A percentile compares a stretch with the other conserved stretches of the same genome.
These are phyloP conservation scores for Jamesozyma lodderae DNA, from an alignment of 805 yeast genomes.

Conservation along the genomic window DNA sequence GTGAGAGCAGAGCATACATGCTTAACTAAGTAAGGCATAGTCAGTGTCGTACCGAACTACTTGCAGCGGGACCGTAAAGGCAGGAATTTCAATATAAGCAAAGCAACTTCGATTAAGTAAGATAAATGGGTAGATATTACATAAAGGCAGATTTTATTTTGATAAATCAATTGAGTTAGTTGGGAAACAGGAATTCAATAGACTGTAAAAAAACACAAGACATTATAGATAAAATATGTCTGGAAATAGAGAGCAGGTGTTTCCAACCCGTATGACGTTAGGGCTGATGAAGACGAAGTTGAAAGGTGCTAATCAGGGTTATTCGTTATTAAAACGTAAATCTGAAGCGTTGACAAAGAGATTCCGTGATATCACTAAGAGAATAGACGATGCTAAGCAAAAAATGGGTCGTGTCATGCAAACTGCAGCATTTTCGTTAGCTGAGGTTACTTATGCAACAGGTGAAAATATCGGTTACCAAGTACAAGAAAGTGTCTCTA, in stretches of 20 bases:
- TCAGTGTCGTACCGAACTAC: too few relatives aligned
- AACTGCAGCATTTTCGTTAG: constrained; percentile 92
- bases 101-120: background rate
- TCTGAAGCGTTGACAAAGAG: constrained; percentile 95
- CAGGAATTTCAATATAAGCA: background rate
- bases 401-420: constrained; percentile 99
- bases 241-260: constrained; percentile 74
- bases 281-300: constrained; percentile 90
- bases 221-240: constrained; percentile 12
- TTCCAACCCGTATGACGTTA: constrained; percentile 96
- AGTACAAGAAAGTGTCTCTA: constrained; percentile 87
- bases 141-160: background rate
- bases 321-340: constrained; percentile 84
- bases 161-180: too few relatives aligned
- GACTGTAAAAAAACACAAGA: too few relatives aligned
- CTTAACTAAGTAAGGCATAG: too few relatives aligned
- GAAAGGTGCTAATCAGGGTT: constrained; percentile 96
- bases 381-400: constrained; percentile 90
- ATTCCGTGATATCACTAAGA: constrained; percentile 87
- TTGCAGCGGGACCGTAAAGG: too few relatives aligned
- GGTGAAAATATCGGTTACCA: constrained; percentile 94
- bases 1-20: too few relatives aligned
- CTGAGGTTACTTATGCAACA: constrained; percentile 95
- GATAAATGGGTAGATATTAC: background rate
- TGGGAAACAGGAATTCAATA: too few relatives aligned